Evolutionary conservation across 169 alveolate species (phyloP), one percentile per base, ranked within the genome.

Genomic region (Cardiosporidium cionae): DNA sequence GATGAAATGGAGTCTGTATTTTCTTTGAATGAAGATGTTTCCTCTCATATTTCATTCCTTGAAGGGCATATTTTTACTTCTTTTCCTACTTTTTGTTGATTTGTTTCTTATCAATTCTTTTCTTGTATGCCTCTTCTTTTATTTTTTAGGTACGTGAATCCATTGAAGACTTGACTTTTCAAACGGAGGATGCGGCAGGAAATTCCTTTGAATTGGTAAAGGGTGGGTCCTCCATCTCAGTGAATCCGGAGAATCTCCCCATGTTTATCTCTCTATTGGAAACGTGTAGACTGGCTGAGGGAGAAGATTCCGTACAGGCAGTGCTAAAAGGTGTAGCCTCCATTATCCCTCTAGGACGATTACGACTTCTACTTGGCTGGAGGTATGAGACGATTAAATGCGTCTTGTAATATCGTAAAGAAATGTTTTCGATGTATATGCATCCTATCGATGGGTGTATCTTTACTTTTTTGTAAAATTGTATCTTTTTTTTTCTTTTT

Each of bases 281-380:
- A 25, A 71, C 81, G 63, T 89, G 90, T 67, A 85, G 92, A 32
- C 82, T 90, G 81, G 83, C 88, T 52, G 94, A 92, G 74, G 91
- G 92, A 28, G 81, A 82, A 31, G 79, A 75, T 64, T 89, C 89
- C 25, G 66, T 87, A 68, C 83, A 88, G 52, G 84, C 85, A 65
- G 72, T 92, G 7, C 80, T 89, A 65, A 83, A 83, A 67, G 96
- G 96, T 16, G 79, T 92, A 68, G 91, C 91, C 29, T 83, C 95
- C 5, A 91, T 92, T 23, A 76, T 92, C 53, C 96, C 96, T 22
- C 74, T 92, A 27, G 96, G 96, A 22, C 84, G 95, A 35, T 66
- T 92, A 78, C 83, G 95, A 62, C 81, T 90, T 84, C 79, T 92
- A 68, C 85, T 90, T 62, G 94, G 89, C 35, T 68, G 82, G 77